Evolutionary conservation across 176 grass and related monocot genomes (phyloP), one percentile per base, ranked within the genome.

Genomic region (Eragrostis nindensis): DNA sequence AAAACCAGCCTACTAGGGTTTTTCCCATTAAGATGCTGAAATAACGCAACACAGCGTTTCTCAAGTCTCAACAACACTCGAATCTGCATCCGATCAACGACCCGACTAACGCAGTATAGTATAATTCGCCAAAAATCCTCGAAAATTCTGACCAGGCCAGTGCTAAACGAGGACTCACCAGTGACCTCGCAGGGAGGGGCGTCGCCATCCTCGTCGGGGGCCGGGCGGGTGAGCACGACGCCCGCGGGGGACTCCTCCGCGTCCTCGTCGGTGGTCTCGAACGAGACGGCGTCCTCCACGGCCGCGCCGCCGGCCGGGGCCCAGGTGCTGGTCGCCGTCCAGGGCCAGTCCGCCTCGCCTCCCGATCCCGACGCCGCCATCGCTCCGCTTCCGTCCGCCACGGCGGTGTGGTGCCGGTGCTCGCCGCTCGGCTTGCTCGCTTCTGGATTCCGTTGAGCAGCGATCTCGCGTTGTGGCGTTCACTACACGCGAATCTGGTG

Each of bases 181-280:
- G 89, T 91, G 68, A 94, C 41, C 63, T 94, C 86, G 76, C 92
- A 94, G 75, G 92, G 86, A 71, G 68, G 24, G 15, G 66, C 14
- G 13, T 86, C 85, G 30, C 76, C 44, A 0, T 64, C 78, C n/a
- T 39, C 64, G 1, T 61, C 68, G 18, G 30, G 18, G 2, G 27
- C n/a, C 18, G 78, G 77, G 49, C 48, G 65, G n/a, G 3, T 40
- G 26, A 83, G 82, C 0, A 88, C 47, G 17, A 82, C 49, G 53
- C 61, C 44, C 66, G 67, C 59, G n/a, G 71, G 66, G 21, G 27
- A 6, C 8, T 68, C 62, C 39, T 87, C 76, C 7, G 71, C 80
- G 64, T 92, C 90, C 19, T 83, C 47, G 19, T 50, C 79, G 11
- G 86, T 82, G 36, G 88, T 94, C 44, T 94, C 88, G 67, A 94